These are phyloP conservation scores for Chlamydomonas sp. DNA, from an alignment of 139 green algal genomes.

Conservation along the genomic window DNA sequence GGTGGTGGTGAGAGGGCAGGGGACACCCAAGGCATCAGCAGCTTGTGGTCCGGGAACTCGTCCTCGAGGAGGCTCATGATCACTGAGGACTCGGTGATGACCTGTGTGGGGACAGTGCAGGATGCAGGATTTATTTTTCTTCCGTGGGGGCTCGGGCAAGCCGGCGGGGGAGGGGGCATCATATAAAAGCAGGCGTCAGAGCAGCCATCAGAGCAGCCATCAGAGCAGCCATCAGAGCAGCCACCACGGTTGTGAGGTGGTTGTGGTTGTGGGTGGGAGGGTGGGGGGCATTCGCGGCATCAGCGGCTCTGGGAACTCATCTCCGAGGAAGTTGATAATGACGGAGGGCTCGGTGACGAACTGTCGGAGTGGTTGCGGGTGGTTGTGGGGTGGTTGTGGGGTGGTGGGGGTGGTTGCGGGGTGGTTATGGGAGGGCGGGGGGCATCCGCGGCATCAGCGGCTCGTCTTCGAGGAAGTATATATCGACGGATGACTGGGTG, in stretches of 20 bases:
- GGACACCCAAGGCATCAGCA: slow-evolving; percentile 57
- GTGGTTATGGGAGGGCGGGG: slow-evolving; percentile 31
- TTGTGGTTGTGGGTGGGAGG: no score
- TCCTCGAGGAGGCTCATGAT: slow-evolving; percentile 69
- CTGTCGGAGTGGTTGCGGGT: no score
- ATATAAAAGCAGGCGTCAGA: no score
- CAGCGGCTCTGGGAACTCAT: slow-evolving; percentile 66
- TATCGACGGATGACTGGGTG: slow-evolving; percentile 56
- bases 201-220: no score
- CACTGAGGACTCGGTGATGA: slow-evolving; percentile 49
- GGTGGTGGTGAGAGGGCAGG: slow-evolving; percentile 32
- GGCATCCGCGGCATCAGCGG: slow-evolving; percentile 59
- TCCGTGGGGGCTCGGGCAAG: no score
- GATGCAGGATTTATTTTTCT: no score
- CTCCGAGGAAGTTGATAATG: slow-evolving; percentile 66
- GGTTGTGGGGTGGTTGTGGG: no score
- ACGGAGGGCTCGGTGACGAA: slow-evolving; percentile 48
- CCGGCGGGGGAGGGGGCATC: no score
- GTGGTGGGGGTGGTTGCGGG: no score
- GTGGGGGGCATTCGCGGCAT: slow-evolving; percentile 51
- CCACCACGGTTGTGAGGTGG: no score
- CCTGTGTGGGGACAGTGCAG: no score
- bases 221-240: no score
- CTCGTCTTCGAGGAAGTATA: slow-evolving; percentile 50
- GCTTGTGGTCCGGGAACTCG: slow-evolving; percentile 62